Evolutionary conservation across 2,329 filamentous ascomycete species (phyloP), one percentile per base, ranked within the genome.

Genomic region (Aureobasidium sp.): DNA sequence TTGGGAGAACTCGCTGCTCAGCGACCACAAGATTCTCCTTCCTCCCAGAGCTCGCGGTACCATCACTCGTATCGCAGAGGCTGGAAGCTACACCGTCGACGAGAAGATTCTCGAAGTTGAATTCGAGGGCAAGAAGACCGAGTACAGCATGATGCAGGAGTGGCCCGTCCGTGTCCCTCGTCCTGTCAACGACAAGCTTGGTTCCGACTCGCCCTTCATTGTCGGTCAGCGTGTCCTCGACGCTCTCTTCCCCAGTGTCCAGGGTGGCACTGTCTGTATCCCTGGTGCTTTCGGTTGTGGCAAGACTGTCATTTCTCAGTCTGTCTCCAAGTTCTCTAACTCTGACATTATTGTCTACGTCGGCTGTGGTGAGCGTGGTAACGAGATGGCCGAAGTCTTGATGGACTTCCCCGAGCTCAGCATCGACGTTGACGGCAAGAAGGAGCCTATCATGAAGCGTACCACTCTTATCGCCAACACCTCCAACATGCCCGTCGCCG

Each of bases 401-500:
- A 97, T 97, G 89, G 94, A 99, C 78, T 99, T 99, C 83, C 94
- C 94, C 64, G 92, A 97, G 84, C 89, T 99, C 67, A 89, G 90
- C 52, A 99, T 99, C 73, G 88, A 95, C 20, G 86, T 97, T 69
- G 88, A 96, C 47, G 94, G 94, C 70, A 91, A 93, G 73, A 88
- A 93, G 78, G 94, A 99, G 76, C 92, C 93, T 69, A 99, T 99
- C 81, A 99, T 99, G 94, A 99, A 99, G 86, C 93, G 94, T 76
- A 99, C 94, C 17, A 95, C 91, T 26, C 84, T 99, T 65, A 97
- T 99, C 73, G 94, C 94, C 76, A 99, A 99, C 79, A 99, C 94
- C 47, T 99, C 94, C 70, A 99, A 99, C 83, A 99, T 99, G 94
- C 94, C 94, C 65, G 94, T 99, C 72, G 94, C 94, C 67, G 94